A percentile compares a stretch with the other conserved stretches of the same genome.
phyloP scores from a whole-genome alignment of 495 filamentous ascomycete species.

The Apiosordaria backusii region DNA sequence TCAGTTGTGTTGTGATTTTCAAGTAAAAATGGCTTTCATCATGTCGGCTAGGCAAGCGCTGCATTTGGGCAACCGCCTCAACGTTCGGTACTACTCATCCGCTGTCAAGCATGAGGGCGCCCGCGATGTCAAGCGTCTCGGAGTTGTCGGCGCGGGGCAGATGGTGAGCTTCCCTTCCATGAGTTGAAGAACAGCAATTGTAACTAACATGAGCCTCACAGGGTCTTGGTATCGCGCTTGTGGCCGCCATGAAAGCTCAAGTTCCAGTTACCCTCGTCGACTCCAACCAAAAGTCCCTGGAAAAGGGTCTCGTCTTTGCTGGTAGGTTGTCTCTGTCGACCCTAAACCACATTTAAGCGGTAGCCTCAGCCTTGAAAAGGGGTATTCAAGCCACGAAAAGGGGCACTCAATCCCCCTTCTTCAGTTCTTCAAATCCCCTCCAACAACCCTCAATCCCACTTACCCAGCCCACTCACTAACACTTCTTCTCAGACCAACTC shows the following conservation, averaged over 20 bases:
- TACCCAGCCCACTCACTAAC: background rate
- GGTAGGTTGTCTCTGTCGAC: slow-evolving; percentile 45
- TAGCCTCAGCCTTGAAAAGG: background rate
- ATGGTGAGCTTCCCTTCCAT: slow-evolving; percentile 58
- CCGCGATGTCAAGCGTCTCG: slow-evolving; percentile 80
- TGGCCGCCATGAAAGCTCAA: slow-evolving; percentile 79
- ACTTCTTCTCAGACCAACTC: slow-evolving; percentile 64
- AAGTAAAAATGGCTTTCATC: slow-evolving; percentile 32
- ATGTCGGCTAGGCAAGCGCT: slow-evolving; percentile 33
- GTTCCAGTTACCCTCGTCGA: slow-evolving; percentile 88
- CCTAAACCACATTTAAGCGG: background rate
- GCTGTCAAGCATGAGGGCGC: slow-evolving; percentile 40
- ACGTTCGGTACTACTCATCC: slow-evolving; percentile 53
- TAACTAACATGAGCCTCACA: slow-evolving; percentile 32
- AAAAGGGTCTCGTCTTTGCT: slow-evolving; percentile 89
- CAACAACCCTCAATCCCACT: slow-evolving; percentile 6
- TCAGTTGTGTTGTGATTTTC: background rate
- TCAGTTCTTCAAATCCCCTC: background rate
- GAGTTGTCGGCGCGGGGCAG: slow-evolving; percentile 93
- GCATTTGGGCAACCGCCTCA: slow-evolving; percentile 37
- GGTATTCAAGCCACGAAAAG: background rate
- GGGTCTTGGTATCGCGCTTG: slow-evolving; percentile 95
- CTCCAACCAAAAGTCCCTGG: slow-evolving; percentile 75
- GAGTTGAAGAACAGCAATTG: background rate
- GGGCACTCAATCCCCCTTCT: background rate